Evolutionary conservation across 2,329 filamentous ascomycete species (phyloP).

Genomic region (Ophiostoma sp.): DNA sequence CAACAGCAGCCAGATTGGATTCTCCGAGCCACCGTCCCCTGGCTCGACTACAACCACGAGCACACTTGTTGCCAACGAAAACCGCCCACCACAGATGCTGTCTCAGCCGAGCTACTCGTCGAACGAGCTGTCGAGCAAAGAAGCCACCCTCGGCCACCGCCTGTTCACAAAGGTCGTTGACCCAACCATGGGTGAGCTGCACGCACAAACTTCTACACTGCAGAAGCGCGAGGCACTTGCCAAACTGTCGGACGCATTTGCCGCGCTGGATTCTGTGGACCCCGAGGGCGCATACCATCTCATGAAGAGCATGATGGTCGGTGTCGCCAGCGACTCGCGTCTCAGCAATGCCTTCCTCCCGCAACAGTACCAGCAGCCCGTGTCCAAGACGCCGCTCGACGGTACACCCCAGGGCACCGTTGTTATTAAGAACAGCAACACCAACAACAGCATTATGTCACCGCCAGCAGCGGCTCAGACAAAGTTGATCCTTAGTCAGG

Average conservation of each 20-base stretch:
- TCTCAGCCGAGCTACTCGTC: slow-evolving; percentile 29
- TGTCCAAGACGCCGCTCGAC: slow-evolving; percentile 42
- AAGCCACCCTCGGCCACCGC: slow-evolving; percentile 77
- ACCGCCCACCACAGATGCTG: slow-evolving; percentile 53
- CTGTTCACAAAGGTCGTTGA: slow-evolving; percentile 81
- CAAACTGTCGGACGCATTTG: slow-evolving; percentile 81
- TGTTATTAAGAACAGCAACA: slow-evolving; percentile 53
- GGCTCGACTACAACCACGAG: slow-evolving; percentile 31
- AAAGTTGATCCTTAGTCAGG: slow-evolving; percentile 75
- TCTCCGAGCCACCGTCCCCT: slow-evolving; percentile 37
- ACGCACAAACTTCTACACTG: slow-evolving; percentile 70
- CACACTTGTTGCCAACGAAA: slow-evolving; percentile 58
- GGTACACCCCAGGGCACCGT: slow-evolving; percentile 57
- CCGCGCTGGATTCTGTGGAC: slow-evolving; percentile 78
- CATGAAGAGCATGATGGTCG: slow-evolving; percentile 73
- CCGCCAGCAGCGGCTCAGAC: slow-evolving; percentile 47
- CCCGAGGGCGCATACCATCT: slow-evolving; percentile 88
- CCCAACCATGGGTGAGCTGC: slow-evolving; percentile 77
- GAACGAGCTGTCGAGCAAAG: slow-evolving; percentile 67
- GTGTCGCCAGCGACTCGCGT: slow-evolving; percentile 68
- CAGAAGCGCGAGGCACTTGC: slow-evolving; percentile 80
- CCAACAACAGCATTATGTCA: slow-evolving; percentile 37
- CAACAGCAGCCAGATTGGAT: slow-evolving; percentile 43
- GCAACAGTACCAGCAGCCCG: slow-evolving; percentile 32
- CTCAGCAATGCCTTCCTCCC: slow-evolving; percentile 54